Evolutionary conservation across 169 alveolate species (phyloP).

Genomic region (Sarcocystis neurona): DNA sequence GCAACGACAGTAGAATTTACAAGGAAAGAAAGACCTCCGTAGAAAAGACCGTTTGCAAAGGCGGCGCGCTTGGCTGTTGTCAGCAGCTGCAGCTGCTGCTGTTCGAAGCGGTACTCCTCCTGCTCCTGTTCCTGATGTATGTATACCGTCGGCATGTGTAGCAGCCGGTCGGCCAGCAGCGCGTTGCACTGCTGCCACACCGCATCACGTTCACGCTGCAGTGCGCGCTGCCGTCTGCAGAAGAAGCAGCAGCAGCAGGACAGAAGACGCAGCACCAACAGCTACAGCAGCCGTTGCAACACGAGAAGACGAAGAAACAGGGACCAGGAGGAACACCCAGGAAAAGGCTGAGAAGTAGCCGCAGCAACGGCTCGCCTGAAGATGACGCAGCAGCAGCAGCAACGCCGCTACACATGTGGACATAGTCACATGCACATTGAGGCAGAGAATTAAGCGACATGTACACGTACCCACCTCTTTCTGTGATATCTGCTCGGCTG

Average conservation of each 20-base stretch:
- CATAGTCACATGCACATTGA: too few relatives aligned
- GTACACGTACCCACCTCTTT: too few relatives aligned
- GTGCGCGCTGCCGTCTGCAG: slow-evolving; percentile 44
- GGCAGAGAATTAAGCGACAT: too few relatives aligned
- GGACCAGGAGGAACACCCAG: not conserved
- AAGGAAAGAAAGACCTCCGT: slow-evolving; percentile 30
- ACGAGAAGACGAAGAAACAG: not conserved
- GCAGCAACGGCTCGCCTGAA: not conserved
- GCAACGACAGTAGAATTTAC: slow-evolving; percentile 34
- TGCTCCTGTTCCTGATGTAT: slow-evolving; percentile 58
- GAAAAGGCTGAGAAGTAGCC: not conserved
- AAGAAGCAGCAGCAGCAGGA: not conserved
- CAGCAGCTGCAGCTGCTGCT: slow-evolving; percentile 1
- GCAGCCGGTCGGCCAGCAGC: slow-evolving; percentile 26
- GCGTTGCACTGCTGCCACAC: slow-evolving; percentile 16
- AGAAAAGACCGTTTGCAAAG: slow-evolving; percentile 37
- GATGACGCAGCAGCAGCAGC: not conserved
- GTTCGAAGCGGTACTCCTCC: not conserved
- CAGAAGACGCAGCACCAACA: not conserved
- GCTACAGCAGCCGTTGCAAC: too few relatives aligned
- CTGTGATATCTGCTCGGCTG: not conserved
- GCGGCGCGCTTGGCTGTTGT: slow-evolving; percentile 26
- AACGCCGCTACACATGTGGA: too few relatives aligned
- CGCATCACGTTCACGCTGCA: slow-evolving; percentile 15
- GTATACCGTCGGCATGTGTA: slow-evolving; percentile 35